These are phyloP conservation scores for Triticum timopheevii DNA, from an alignment of 176 grass and related monocot genomes.

Conservation along the genomic window DNA sequence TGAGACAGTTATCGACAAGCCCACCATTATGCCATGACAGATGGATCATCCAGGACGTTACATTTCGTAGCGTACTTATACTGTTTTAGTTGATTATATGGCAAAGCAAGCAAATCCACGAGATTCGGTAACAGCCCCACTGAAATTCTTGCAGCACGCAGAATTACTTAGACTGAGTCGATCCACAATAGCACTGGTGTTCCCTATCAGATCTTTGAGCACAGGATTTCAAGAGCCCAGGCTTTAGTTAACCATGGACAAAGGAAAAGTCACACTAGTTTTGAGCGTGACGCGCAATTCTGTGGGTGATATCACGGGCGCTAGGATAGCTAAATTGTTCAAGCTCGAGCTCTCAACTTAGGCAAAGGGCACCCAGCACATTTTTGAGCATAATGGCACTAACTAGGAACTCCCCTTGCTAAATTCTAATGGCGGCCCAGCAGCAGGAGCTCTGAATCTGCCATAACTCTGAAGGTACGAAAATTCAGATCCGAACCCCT, in stretches of 20 bases:
- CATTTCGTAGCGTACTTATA: not conserved
- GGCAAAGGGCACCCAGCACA: not conserved
- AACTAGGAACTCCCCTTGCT: not conserved
- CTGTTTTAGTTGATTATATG: not conserved
- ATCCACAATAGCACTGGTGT: not conserved
- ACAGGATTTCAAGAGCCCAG: not conserved
- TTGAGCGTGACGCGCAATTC: not conserved
- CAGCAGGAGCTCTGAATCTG: not conserved
- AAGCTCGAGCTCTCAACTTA: conserved; percentile 15
- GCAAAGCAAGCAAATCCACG: not conserved
- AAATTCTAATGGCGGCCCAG: not conserved
- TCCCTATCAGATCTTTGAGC: conserved; percentile 1
- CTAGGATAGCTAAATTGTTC: not conserved
- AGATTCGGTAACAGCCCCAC: not conserved
- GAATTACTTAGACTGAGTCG: not conserved
- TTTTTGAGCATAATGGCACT: not conserved
- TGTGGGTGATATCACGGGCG: not conserved
- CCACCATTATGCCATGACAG: not conserved
- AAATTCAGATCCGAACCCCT: conserved; percentile 23
- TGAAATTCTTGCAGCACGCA: not conserved
- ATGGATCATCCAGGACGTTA: not conserved
- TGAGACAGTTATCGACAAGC: not conserved
- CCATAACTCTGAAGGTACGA: not conserved
- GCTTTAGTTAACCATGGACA: not conserved
- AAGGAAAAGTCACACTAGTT: not conserved